Percentiles rank a stretch among this genome's conserved stretches.
Evolutionary conservation across 2,329 filamentous ascomycete genomes (phyloP).

Genomic region (Metarhizium anisopliae): DNA sequence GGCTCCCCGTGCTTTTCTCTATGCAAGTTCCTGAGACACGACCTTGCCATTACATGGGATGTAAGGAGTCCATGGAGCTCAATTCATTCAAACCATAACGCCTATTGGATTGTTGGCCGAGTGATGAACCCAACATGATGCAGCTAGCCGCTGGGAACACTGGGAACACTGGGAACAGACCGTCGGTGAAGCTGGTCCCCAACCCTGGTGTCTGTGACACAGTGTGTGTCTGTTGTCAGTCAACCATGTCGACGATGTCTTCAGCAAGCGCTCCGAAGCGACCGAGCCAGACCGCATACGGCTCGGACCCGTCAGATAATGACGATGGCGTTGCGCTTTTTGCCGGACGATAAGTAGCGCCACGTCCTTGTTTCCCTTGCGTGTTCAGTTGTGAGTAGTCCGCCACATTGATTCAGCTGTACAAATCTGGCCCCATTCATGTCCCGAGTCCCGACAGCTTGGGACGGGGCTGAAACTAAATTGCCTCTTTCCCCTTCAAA

Average conservation of each 20-base stretch:
- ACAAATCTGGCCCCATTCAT: background rate
- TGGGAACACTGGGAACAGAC: slow-evolving; percentile 8
- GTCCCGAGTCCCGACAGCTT: slow-evolving; percentile 1
- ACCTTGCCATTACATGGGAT: slow-evolving; percentile 5
- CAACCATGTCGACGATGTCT: slow-evolving; percentile 3
- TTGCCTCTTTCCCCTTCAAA: background rate
- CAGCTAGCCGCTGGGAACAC: slow-evolving; percentile 10
- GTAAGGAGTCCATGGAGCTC: background rate
- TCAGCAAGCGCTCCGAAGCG: slow-evolving; percentile 1
- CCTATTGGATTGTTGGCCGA: slow-evolving; percentile 10
- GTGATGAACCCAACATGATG: slow-evolving; percentile 11
- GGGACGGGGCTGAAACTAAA: slow-evolving; percentile 1
- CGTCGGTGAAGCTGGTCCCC: slow-evolving; percentile 12
- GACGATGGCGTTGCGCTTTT: slow-evolving; percentile 4
- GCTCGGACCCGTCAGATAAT: background rate
- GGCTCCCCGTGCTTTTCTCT: slow-evolving; percentile 2
- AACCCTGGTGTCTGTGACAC: slow-evolving; percentile 4
- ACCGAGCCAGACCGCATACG: background rate
- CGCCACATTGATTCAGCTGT: background rate
- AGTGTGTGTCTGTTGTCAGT: background rate
- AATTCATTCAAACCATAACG: slow-evolving; percentile 1
- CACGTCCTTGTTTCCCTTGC: slow-evolving; percentile 3
- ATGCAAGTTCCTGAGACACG: slow-evolving; percentile 8
- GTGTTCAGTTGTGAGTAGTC: background rate
- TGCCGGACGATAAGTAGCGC: slow-evolving; percentile 2